phyloP scores from a whole-genome alignment of 2,329 filamentous ascomycete species.

The Colletotrichum horii region DNA sequence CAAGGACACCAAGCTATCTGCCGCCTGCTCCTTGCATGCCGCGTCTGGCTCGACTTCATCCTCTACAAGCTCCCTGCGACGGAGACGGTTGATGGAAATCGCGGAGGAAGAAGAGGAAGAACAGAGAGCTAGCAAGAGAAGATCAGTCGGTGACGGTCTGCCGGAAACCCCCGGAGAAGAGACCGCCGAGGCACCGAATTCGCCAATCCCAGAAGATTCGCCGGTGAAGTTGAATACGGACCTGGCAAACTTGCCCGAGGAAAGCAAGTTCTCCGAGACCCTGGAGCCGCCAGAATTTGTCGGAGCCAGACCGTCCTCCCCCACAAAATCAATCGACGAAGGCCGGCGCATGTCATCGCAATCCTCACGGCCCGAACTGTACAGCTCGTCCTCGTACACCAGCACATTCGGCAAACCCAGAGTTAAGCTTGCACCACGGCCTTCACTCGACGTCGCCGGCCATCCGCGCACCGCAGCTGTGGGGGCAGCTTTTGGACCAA shows the following conservation, averaged over 20 bases:
- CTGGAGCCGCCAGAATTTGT: constrained; percentile 58
- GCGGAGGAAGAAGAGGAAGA: constrained; percentile 90
- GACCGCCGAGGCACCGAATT: constrained; percentile 29
- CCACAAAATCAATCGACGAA: constrained; percentile 49
- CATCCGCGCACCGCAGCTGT: constrained; percentile 57
- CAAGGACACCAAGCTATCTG: constrained; percentile 85
- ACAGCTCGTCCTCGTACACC: constrained; percentile 52
- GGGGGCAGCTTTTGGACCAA: constrained; percentile 63
- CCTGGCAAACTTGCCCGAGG: constrained; percentile 55
- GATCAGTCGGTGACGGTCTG: constrained; percentile 56
- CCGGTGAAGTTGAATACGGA: constrained; percentile 58
- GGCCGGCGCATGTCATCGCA: constrained; percentile 55
- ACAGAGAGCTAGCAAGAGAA: constrained; percentile 61
- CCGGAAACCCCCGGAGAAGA: constrained; percentile 26
- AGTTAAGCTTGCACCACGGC: constrained; percentile 86
- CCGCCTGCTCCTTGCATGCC: constrained; percentile 87
- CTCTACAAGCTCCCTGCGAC: constrained; percentile 78
- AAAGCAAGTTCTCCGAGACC: constrained; percentile 54
- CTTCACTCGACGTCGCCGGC: constrained; percentile 70
- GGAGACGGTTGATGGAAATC: constrained; percentile 85
- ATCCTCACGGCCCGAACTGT: constrained; percentile 56
- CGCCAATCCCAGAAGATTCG: constrained; percentile 31
- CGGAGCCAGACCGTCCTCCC: constrained; percentile 51
- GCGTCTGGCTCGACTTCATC: constrained; percentile 86
- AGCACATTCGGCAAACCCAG: constrained; percentile 69